A percentile compares a stretch with the other conserved stretches of the same genome.
Conservation (phyloP, 2,329 filamentous ascomycete species). For the Hypoxylon sp. region DNA sequence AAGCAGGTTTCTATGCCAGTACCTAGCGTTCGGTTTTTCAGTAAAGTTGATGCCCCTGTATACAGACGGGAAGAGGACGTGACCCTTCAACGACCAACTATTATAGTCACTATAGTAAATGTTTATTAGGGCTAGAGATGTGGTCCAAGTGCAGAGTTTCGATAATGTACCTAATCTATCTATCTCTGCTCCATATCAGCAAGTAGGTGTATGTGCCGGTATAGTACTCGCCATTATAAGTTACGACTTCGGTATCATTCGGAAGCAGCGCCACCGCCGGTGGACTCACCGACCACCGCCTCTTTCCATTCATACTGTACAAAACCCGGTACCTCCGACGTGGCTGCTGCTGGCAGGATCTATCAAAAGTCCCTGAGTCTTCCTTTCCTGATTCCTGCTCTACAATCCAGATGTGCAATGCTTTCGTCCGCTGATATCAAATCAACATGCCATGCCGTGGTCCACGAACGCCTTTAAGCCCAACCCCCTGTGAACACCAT, state of each 20-base stretch:
- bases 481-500: conserved; percentile 27
- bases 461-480: conserved; percentile 29
- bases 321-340: conserved; percentile 17
- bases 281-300: not conserved
- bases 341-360: conserved; percentile 8
- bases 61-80: no score
- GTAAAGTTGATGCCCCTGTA: no score
- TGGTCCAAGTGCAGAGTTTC: conserved; percentile 24
- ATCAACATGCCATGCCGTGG: conserved; percentile 37
- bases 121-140: not conserved
- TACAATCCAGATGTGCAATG: conserved; percentile 31
- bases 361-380: conserved; percentile 21
- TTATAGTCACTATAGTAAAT: not conserved
- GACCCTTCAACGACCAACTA: no score
- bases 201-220: conserved; percentile 21
- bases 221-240: conserved; percentile 29
- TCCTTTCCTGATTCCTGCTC: conserved; percentile 15
- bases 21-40: no score
- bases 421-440: conserved; percentile 25
- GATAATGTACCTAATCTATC: conserved; percentile 26
- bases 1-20: no score
- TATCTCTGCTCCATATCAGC: conserved; percentile 31
- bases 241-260: conserved; percentile 27
- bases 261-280: conserved; percentile 10
- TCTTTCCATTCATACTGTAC: conserved; percentile 23